Base-by-base conservation (phyloP, 495 filamentous ascomycete species). In the Xylaria curta region DNA sequence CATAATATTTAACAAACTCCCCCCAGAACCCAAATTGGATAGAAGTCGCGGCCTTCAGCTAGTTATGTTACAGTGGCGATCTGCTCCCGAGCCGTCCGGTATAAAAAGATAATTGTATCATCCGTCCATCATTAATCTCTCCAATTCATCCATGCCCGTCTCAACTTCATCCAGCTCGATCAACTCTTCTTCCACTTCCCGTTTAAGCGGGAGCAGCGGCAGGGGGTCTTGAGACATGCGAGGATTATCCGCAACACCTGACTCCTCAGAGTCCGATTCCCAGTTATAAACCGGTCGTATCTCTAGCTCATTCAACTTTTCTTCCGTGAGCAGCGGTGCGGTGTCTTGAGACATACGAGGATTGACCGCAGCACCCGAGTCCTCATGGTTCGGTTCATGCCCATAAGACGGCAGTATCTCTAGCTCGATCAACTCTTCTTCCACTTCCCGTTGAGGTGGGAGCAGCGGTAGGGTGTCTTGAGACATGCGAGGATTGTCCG, bases 81-180 rank as follows among this genome's bases (percentile, higher is more conserved):
- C 49, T 53, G 10, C 49, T 26, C 49, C 49, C 49, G 21, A 53
- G 10, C 49, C 49, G 49, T 53, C 6, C 9, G 47, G 7, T 9
- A 51, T 21, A n/a, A 51, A 51, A 1, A 51, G 10, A 17, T 21
- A 51, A n/a, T 10, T 9, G 2, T 9, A n/a, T 49, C 49, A 53
- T 53, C 54, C 28, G 15, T 19, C 44, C 0, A 4, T 42, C 24
- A 33, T 40, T 7, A 74, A 49, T 40, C 38, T 60, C 54, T 68
- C 72, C 58, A 74, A 62, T 28, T 44, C 38, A 19, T 63, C 60
- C 38, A 63, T 63, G 24, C 69, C 69, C 1, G 71, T 74, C 15
- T 72, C 70, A 8, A 58, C 71, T 28, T 78, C 73, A 31, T 76
- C 73, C 21, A 75, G 33, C 24, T 72, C 68, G 6, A 78, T 46